Conservation (phyloP, 495 filamentous ascomycete species). For the Neurospora hispaniola region DNA sequence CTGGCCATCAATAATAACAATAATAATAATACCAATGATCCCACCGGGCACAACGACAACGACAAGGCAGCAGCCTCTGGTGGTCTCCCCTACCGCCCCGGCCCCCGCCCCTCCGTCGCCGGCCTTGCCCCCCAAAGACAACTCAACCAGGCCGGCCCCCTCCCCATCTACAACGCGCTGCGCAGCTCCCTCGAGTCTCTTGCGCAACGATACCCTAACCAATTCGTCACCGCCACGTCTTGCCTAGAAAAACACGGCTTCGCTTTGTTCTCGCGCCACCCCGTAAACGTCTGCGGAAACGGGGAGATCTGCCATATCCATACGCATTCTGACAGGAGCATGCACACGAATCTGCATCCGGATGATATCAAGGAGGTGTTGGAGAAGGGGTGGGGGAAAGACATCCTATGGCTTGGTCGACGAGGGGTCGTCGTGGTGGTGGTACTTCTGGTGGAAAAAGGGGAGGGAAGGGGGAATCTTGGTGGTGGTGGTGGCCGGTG, state of each 20-base stretch:
- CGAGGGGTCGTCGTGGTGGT: neutral
- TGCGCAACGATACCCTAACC: slow-evolving; percentile 32
- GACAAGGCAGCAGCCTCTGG: too few species aligned
- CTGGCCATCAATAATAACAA: slow-evolving; percentile 9
- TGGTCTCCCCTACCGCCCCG: slow-evolving; percentile 46
- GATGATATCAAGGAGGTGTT: slow-evolving; percentile 68
- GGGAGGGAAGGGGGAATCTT: neutral
- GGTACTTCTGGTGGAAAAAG: neutral
- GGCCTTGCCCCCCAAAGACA: slow-evolving; percentile 79
- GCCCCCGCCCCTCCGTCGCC: slow-evolving; percentile 50
- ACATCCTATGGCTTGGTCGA: slow-evolving; percentile 63
- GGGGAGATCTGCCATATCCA: slow-evolving; percentile 81
- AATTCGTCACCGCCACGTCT: slow-evolving; percentile 51
- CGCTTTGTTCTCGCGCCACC: slow-evolving; percentile 53
- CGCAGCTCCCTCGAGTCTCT: slow-evolving; percentile 39
- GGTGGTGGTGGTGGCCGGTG: slow-evolving; percentile 14
- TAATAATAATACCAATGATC: too few species aligned
- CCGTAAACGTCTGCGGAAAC: slow-evolving; percentile 52
- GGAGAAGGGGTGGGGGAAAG: slow-evolving; percentile 77
- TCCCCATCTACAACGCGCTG: slow-evolving; percentile 42
- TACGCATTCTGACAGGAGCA: slow-evolving; percentile 50
- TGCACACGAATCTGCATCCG: slow-evolving; percentile 70
- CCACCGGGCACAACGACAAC: too few species aligned
- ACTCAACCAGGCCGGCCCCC: slow-evolving; percentile 49
- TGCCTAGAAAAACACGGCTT: slow-evolving; percentile 74